Evolutionary conservation across 768 basidiomycete species (phyloP).

Genomic region (Termitomyces sp.): DNA sequence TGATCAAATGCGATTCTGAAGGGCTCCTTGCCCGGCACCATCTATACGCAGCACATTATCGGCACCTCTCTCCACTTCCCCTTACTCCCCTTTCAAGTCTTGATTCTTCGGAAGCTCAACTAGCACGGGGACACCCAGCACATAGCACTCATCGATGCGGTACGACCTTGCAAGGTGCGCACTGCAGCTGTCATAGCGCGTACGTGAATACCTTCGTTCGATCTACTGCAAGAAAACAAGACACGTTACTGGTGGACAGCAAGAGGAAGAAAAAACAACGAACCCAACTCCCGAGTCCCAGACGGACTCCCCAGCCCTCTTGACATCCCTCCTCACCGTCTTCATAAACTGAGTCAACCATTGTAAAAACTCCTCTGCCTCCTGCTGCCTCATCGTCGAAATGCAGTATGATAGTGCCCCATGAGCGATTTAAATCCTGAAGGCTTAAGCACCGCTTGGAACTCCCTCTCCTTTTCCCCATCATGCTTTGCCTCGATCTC

Average conservation of each 20-base stretch:
- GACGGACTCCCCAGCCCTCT: conserved; percentile 30
- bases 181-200: conserved; percentile 86
- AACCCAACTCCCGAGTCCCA: conserved; percentile 21
- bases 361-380: conserved; percentile 82
- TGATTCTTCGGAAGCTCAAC: conserved; percentile 33
- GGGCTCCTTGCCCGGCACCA: conserved; percentile 34
- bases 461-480: conserved; percentile 34
- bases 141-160: conserved; percentile 67
- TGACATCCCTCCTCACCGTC: too few species aligned
- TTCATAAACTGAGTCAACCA: conserved; percentile 73
- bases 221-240: conserved; percentile 29
- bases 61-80: conserved; percentile 34
- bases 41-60: conserved; percentile 49
- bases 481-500: conserved; percentile 25
- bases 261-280: background rate
- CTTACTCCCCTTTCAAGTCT: too few species aligned
- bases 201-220: conserved; percentile 77
- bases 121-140: conserved; percentile 73
- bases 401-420: conserved; percentile 83
- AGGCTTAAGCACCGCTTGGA: conserved; percentile 84
- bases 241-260: background rate
- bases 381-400: conserved; percentile 97
- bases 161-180: conserved; percentile 71
- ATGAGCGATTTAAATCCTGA: conserved; percentile 82
- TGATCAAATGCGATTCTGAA: too few species aligned